A percentile compares a stretch with the other conserved stretches of the same genome.
phyloP scores from a whole-genome alignment of 225 moss, liverwort and hornwort species.

The Antitrichia curtipendula region DNA sequence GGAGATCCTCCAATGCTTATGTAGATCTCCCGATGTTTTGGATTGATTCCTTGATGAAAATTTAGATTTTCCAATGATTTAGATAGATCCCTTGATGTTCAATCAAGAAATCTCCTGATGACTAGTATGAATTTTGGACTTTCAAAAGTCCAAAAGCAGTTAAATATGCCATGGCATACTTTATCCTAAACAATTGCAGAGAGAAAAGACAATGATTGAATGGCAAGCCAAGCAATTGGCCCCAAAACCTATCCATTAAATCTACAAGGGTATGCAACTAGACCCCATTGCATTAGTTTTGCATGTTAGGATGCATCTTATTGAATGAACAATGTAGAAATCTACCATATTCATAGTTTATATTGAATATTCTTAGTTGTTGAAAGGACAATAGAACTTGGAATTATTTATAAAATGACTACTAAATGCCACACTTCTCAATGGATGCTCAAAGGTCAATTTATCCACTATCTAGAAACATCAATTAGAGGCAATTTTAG shows the following conservation, averaged over 20 bases:
- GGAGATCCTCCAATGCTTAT: too few species aligned
- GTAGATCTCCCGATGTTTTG: too few species aligned
- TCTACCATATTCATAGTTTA: fast-evolving
- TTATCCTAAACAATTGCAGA: not conserved
- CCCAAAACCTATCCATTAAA: not conserved
- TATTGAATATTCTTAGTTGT: not conserved
- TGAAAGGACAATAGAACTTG: not conserved
- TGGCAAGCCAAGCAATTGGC: fast-evolving
- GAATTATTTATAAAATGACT: not conserved
- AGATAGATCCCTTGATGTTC: too few species aligned
- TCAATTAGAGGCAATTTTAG: not conserved
- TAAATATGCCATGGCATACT: too few species aligned
- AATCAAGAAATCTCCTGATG: too few species aligned
- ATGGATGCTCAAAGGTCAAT: not conserved
- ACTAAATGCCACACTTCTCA: not conserved
- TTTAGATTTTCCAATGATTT: too few species aligned
- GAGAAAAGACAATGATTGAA: fast-evolving
- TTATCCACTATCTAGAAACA: not conserved
- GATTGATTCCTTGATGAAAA: too few species aligned
- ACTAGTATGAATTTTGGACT: too few species aligned
- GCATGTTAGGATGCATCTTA: fast-evolving
- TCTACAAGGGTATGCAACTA: not conserved
- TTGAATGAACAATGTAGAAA: not conserved
- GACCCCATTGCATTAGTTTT: not conserved
- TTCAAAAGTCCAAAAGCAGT: too few species aligned